Evolutionary conservation across 768 basidiomycete species (phyloP), one percentile per base, ranked within the genome.

Genomic region (Zangia roseola): DNA sequence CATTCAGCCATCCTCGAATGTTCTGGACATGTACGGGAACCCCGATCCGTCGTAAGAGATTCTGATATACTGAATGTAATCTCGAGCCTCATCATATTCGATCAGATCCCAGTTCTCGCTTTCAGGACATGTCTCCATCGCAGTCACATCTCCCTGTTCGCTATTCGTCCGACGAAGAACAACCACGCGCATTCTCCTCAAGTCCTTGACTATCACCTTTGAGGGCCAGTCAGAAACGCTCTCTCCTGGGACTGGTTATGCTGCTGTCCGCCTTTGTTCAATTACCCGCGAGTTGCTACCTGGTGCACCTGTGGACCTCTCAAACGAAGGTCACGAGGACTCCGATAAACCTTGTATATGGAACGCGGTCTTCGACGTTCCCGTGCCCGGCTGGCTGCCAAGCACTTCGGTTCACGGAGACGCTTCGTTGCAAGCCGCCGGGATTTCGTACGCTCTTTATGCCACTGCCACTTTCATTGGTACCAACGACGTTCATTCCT

Each of bases 321-420:
- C 70, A 46, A 83, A 86, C 63, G 82, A 84, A 53, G 83, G 78
- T 14, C 74, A 77, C 39, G 83, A 88, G 59, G 78, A 83, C 33
- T 68, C 70, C 20, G 73, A 69, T 42, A 69, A 71, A 48, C 79
- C 79, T 43, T 83, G 79, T 57, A 67, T 67, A 28, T 91, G 91
- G 85, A 83, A 86, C 55, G 72, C 92, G 47, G 73, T 84, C 16
- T 95, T 94, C 65, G 84, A 92, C 64, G 69, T 97, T 4, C 77
- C 81, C 14, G 71, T 94, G n/a, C 92, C 93, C 5, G 94, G 92
- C 16, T 95, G 94, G 94, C 75, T 97, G 3, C 93, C 93, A 8
- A 74, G 76, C 2, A 76, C 81, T 14, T 71, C 80, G 21, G 58
- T 44, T 4, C 76, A 81, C 49, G 81, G 83, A 21, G 64, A 74